Base-by-base conservation (phyloP, 2,329 filamentous ascomycete species). In the Amylocarpus encephaloides region DNA sequence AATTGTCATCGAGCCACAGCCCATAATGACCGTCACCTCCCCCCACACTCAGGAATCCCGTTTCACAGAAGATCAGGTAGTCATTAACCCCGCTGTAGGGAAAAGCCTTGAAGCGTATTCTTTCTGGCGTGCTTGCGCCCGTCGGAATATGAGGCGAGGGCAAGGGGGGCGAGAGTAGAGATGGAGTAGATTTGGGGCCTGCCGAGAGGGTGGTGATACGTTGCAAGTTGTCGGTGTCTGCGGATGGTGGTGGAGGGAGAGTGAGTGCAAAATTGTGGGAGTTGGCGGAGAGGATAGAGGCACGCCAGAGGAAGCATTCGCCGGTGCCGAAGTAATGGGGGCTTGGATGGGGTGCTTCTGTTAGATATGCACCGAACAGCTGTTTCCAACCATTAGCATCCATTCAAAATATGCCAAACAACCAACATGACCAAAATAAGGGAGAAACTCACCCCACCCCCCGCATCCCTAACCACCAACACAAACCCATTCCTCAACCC, bases 51-150 rank as follows among this genome's bases (percentile, higher is more conserved):
- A 98, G 69, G 66, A 87, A 97, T 19, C 83, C 80, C 2, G 81
- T 75, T 70, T 97, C 90, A 69, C 92, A 97, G 63, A 94, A 86
- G 59, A 97, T 93, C 73, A 92, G 89, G 67, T 95, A 98, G 68
- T 97, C 93, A 67, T 98, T 97, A 36, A 95, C 80, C 5, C 93
- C 93, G 50, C 87, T 94, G 65, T 96, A 97, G 0, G 92, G 91
- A 62, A 97, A 98, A 0, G 92, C 92, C 70, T 95, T 96, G 77
- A 98, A 98, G 16, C 93, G 83, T 59, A 97, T 88, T 22, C 82
- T 78, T 54, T 92, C 87, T 4, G 82, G 79, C 3, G 82, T 81
- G 22, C 75, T 77, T 1, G 77, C 62, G 5, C 58, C 61, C 6
- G 63, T 62, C 15, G 55, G 33, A 39, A 53, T 53, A 12, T 48